Percentiles rank a stretch among this genome's conserved stretches.
phyloP scores from a whole-genome alignment of 1,284 basidiomycete species.

The Ceratobasidium sp. region DNA sequence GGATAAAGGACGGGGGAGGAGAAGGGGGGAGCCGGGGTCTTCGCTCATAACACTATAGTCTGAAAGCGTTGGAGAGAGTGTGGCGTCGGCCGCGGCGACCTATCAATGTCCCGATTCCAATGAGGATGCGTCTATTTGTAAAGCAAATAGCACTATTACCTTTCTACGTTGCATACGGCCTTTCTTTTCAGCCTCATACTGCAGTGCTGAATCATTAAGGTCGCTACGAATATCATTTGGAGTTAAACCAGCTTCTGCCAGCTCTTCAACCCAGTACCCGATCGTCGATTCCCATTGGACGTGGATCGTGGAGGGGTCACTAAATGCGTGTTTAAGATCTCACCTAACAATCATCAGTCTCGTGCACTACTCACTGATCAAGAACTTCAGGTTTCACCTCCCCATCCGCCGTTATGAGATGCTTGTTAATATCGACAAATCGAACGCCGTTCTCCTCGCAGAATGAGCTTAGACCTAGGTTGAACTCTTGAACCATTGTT shows the following conservation, averaged over 20 bases:
- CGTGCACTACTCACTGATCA: slow-evolving; percentile 26
- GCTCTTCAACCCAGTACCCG: slow-evolving; percentile 27
- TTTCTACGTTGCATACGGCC: slow-evolving; percentile 39
- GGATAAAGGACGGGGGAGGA: slow-evolving; percentile 10
- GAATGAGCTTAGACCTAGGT: slow-evolving; percentile 26
- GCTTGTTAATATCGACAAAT: slow-evolving; percentile 36
- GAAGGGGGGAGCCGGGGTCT: slow-evolving; percentile 34
- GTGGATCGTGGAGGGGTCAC: slow-evolving; percentile 34
- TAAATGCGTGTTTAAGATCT: slow-evolving; percentile 6
- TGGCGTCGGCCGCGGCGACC: slow-evolving; percentile 35
- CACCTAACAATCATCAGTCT: neutral
- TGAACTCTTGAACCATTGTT: slow-evolving; percentile 27
- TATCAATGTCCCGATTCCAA: neutral
- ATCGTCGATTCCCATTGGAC: slow-evolving; percentile 39
- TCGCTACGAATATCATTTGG: slow-evolving; percentile 16
- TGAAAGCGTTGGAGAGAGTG: slow-evolving; percentile 40
- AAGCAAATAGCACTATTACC: slow-evolving; percentile 18
- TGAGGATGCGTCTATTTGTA: slow-evolving; percentile 3
- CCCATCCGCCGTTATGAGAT: slow-evolving; percentile 22
- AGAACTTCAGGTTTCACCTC: slow-evolving; percentile 30
- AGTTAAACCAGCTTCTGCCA: slow-evolving; percentile 27
- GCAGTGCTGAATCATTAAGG: slow-evolving; percentile 20
- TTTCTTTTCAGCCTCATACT: slow-evolving; percentile 40
- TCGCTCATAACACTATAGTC: slow-evolving; percentile 15
- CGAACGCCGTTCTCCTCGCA: slow-evolving; percentile 26